A percentile compares a stretch with the other conserved stretches of the same genome.
Evolutionary conservation across 106 monocot genomes (phyloP).

Genomic region (Gastrodia elata): DNA sequence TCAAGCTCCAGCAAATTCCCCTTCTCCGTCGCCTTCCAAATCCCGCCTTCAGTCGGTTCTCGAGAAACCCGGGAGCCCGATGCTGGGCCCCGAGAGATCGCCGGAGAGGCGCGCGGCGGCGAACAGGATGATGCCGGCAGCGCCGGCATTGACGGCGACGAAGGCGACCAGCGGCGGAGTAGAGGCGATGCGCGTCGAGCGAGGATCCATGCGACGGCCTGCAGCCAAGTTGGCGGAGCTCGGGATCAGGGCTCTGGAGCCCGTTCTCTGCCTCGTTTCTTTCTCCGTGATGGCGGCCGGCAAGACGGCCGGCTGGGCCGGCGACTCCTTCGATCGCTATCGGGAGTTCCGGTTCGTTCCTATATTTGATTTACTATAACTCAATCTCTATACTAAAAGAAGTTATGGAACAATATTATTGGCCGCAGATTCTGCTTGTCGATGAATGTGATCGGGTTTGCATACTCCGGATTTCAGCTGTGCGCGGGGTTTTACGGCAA

Average conservation of each 20-base stretch:
- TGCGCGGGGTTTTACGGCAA: conserved; percentile 25
- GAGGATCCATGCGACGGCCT: conserved; percentile 18
- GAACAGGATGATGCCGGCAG: background rate
- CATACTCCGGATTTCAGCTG: conserved; percentile 65
- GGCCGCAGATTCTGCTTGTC: conserved; percentile 52
- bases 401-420: background rate
- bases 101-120: conserved; percentile 7
- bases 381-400: no score
- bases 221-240: conserved; percentile 22
- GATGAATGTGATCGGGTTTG: conserved; percentile 51
- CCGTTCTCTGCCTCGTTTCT: conserved; percentile 42
- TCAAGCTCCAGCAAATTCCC: background rate
- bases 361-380: no score
- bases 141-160: background rate
- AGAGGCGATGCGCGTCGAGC: conserved; percentile 16
- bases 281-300: conserved; percentile 85
- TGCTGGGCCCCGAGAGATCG: background rate
- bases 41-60: conserved; percentile 1
- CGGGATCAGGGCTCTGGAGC: conserved; percentile 42
- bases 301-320: conserved; percentile 74
- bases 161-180: conserved; percentile 10
- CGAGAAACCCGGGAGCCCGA: conserved; percentile 2
- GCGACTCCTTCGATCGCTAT: conserved; percentile 85
- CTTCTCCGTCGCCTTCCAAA: background rate
- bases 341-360: conserved; percentile 35